phyloP scores from a whole-genome alignment of 805 yeast genomes.

The Nadsonia fulvescens region DNA sequence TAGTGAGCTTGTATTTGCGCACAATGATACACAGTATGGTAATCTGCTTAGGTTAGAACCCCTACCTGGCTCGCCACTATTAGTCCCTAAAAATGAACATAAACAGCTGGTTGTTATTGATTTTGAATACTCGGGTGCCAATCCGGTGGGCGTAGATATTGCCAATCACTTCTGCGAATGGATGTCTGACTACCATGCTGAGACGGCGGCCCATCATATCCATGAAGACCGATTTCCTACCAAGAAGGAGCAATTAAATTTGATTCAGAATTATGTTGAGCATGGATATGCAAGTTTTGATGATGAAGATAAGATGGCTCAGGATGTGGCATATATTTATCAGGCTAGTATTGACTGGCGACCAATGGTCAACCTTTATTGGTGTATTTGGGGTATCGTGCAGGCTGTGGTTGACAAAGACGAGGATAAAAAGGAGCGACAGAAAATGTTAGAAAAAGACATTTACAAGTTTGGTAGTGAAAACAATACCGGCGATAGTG shows the following conservation, averaged over 20 bases:
- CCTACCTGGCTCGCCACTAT: constrained; percentile 32
- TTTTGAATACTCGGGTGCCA: constrained; percentile 89
- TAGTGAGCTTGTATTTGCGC: constrained; percentile 59
- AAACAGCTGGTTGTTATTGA: constrained; percentile 80
- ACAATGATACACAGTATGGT: constrained; percentile 94
- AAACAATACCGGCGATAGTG: constrained; percentile 20
- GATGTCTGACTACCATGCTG: constrained; percentile 84
- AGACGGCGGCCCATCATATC: constrained; percentile 35
- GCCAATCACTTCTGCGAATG: constrained; percentile 92
- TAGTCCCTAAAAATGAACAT: constrained; percentile 33
- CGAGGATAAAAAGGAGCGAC: constrained; percentile 24
- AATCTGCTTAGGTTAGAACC: constrained; percentile 51
- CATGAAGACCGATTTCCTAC: constrained; percentile 45
- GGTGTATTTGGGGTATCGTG: constrained; percentile 88
- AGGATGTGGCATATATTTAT: too few relatives aligned
- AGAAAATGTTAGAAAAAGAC: constrained; percentile 21
- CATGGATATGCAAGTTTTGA: constrained; percentile 19
- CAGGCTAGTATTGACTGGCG: constrained; percentile 52
- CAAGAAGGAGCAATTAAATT: constrained; percentile 46
- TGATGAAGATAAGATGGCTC: constrained; percentile 19
- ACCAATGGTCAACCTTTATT: constrained; percentile 54
- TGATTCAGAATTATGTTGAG: constrained; percentile 63
- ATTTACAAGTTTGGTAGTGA: constrained; percentile 22
- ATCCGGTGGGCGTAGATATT: constrained; percentile 74
- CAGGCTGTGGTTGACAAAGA: constrained; percentile 34